These are phyloP conservation scores for Botryosphaeria dothidea DNA, from an alignment of 2,329 filamentous ascomycete genomes.

Conservation along the genomic window DNA sequence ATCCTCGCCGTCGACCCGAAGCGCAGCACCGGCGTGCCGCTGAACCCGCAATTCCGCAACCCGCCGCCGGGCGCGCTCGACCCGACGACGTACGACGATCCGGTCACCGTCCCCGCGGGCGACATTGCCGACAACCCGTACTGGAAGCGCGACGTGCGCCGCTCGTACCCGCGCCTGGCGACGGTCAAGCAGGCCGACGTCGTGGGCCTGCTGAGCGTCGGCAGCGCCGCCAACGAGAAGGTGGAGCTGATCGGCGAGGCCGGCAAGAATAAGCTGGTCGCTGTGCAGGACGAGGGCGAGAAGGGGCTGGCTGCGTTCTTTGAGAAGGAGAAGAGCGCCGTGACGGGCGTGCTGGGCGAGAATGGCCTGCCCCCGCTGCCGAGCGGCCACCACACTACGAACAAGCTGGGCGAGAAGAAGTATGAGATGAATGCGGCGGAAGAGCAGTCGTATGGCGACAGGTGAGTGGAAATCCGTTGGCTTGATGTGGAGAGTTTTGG, in stretches of 20 bases:
- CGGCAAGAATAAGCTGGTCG: slow-evolving; percentile 73
- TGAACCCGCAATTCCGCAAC: slow-evolving; percentile 91
- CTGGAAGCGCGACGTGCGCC: slow-evolving; percentile 90
- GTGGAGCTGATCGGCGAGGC: slow-evolving; percentile 75
- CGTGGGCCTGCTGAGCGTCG: slow-evolving; percentile 80
- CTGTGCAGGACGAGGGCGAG: slow-evolving; percentile 72
- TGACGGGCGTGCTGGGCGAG: slow-evolving; percentile 65
- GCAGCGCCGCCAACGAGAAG: slow-evolving; percentile 78
- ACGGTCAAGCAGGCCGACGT: slow-evolving; percentile 82
- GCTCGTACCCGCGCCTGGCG: slow-evolving; percentile 78
- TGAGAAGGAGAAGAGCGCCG: slow-evolving; percentile 60
- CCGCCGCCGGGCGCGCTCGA: slow-evolving; percentile 75
- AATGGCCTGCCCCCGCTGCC: slow-evolving; percentile 86
- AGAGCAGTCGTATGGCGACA: slow-evolving; percentile 65
- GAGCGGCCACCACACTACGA: slow-evolving; percentile 60
- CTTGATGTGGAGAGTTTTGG: neutral
- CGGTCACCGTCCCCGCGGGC: slow-evolving; percentile 78
- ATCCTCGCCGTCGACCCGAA: slow-evolving; percentile 79
- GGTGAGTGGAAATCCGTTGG: slow-evolving; percentile 34
- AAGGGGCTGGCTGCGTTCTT: slow-evolving; percentile 72
- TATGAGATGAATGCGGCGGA: slow-evolving; percentile 59
- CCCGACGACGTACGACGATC: slow-evolving; percentile 74
- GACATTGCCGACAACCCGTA: slow-evolving; percentile 92
- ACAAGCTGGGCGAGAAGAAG: slow-evolving; percentile 64
- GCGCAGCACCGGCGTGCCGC: slow-evolving; percentile 86